Conservation (phyloP, 2,329 filamentous ascomycete species). For the Rutstroemia sp. region DNA sequence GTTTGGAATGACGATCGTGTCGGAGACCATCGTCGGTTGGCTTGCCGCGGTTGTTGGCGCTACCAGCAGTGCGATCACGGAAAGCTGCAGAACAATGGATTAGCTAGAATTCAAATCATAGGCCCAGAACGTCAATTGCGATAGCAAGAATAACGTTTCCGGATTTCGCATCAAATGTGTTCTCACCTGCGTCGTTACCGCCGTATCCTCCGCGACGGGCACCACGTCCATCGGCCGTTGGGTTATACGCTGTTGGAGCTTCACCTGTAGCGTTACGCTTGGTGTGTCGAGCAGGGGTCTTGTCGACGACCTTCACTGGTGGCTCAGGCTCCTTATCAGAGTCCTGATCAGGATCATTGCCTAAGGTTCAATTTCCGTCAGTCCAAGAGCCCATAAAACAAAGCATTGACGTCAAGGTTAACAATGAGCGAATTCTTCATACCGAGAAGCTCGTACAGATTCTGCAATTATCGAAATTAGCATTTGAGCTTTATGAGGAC, state of each 20-base stretch:
- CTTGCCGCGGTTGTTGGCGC: conserved; percentile 74
- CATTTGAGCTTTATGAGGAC: conserved; percentile 13
- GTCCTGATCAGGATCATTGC: conserved; percentile 57
- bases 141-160: neutral
- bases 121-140: neutral
- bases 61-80: conserved; percentile 79
- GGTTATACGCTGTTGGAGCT: conserved; percentile 42
- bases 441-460: conserved; percentile 98
- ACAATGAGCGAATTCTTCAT: conserved; percentile 34
- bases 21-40: conserved; percentile 61
- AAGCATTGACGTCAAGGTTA: too few species aligned
- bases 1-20: conserved; percentile 45
- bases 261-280: conserved; percentile 85
- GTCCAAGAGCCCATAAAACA: conserved; percentile 7
- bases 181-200: conserved; percentile 85
- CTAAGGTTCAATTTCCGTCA: conserved; percentile 25
- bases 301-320: conserved; percentile 85
- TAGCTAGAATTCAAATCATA: conserved; percentile 1
- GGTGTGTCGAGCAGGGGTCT: conserved; percentile 60
- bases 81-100: conserved; percentile 53
- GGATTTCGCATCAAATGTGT: conserved; percentile 7
- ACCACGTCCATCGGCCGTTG: conserved; percentile 20
- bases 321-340: conserved; percentile 66
- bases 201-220: conserved; percentile 47
- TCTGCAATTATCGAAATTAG: conserved; percentile 51